Evolutionary conservation across 768 basidiomycete species (phyloP).

Genomic region (Pholiota conissans): DNA sequence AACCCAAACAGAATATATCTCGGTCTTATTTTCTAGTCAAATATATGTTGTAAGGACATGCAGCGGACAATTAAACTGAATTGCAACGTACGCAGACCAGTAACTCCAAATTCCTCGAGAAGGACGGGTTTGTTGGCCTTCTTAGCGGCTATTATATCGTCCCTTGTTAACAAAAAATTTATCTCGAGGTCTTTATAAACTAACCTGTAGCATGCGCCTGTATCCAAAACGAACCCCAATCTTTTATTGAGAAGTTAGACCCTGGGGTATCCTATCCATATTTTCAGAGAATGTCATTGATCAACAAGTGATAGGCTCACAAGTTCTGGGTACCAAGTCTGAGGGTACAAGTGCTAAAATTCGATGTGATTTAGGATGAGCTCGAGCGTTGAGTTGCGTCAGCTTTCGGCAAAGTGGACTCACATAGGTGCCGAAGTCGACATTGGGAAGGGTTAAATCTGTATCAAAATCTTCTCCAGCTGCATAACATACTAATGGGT

Average conservation of each 20-base stretch:
- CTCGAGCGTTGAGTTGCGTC: not conserved
- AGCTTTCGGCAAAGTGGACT: conserved; percentile 11
- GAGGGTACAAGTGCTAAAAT: conserved; percentile 42
- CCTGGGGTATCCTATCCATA: conserved; percentile 41
- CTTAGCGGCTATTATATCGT: conserved; percentile 39
- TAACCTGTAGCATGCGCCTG: conserved; percentile 47
- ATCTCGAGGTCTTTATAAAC: not conserved
- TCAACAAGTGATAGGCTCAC: conserved; percentile 22
- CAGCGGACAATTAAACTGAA: not conserved
- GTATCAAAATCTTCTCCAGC: conserved; percentile 58
- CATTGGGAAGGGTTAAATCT: conserved; percentile 46
- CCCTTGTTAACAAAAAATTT: not conserved
- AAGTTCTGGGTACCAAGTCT: conserved; percentile 40
- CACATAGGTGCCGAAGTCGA: conserved; percentile 59
- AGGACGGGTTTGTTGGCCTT: conserved; percentile 59
- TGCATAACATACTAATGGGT: conserved; percentile 12
- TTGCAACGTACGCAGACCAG: conserved; percentile 36
- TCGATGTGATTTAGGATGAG: not conserved
- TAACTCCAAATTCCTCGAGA: conserved; percentile 63
- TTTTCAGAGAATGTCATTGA: not conserved
- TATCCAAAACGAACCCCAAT: conserved; percentile 62
- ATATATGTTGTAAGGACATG: not conserved
- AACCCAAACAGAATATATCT: conserved; percentile 53
- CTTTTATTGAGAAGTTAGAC: conserved; percentile 46
- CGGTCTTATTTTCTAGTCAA: conserved; percentile 44